A percentile compares a stretch with the other conserved stretches of the same genome.
Conservation (phyloP, 805 yeast species). For the Starmerella vaccinii region DNA sequence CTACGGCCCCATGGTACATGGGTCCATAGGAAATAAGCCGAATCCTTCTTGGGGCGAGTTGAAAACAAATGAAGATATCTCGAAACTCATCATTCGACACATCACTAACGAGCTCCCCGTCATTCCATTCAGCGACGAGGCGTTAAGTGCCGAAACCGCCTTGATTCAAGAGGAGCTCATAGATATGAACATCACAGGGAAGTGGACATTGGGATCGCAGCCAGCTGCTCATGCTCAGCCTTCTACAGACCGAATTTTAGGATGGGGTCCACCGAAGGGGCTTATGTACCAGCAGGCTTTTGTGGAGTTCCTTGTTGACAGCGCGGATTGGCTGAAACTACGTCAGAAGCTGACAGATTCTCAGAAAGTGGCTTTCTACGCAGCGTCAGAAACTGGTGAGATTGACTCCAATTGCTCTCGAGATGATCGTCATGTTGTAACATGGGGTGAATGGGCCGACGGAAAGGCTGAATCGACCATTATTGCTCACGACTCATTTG, state of each 20-base stretch:
- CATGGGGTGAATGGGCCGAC: conserved; percentile 96
- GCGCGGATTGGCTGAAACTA: conserved; percentile 50
- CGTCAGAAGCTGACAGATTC: conserved; percentile 22
- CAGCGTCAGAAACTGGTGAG: conserved; percentile 43
- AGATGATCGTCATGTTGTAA: conserved; percentile 63
- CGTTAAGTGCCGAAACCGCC: conserved; percentile 80
- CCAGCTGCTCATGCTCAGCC: conserved; percentile 78
- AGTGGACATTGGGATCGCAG: conserved; percentile 87
- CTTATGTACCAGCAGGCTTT: conserved; percentile 85
- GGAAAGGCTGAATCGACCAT: conserved; percentile 84
- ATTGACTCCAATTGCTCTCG: conserved; percentile 50
- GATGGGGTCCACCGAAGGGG: conserved; percentile 96
- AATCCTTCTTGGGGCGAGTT: conserved; percentile 76
- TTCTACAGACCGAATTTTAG: conserved; percentile 78
- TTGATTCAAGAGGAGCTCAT: conserved; percentile 85
- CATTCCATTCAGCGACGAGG: conserved; percentile 86
- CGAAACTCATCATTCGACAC: conserved; percentile 58
- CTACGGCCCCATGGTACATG: conserved; percentile 81
- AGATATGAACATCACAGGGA: conserved; percentile 60
- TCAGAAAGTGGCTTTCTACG: conserved; percentile 59
- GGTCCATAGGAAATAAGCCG: conserved; percentile 54
- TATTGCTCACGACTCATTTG: conserved; percentile 82
- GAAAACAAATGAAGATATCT: conserved; percentile 45
- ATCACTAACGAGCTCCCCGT: conserved; percentile 63
- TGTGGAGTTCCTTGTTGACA: conserved; percentile 78